These are phyloP conservation scores for Aspergillus saccharolyticus DNA, from an alignment of 495 filamentous ascomycete species.

Conservation along the genomic window DNA sequence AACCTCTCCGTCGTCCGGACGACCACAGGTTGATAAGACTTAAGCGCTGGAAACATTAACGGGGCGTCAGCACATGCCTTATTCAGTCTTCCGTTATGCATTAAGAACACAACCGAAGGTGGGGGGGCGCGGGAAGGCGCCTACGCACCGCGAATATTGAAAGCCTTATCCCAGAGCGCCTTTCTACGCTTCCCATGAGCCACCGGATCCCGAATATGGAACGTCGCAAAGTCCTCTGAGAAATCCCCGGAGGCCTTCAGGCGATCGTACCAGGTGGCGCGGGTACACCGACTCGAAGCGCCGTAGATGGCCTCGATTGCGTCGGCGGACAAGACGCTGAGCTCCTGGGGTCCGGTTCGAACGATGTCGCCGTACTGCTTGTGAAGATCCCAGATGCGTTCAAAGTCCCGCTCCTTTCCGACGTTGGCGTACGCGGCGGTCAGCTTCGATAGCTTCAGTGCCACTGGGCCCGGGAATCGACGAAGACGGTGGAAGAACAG, in stretches of 20 bases:
- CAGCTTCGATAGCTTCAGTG: not conserved
- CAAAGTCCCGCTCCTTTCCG: not conserved
- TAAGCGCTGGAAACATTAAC: not conserved
- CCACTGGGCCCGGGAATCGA: not conserved
- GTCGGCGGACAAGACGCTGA: not conserved
- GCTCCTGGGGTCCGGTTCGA: not conserved
- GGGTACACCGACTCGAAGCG: not conserved
- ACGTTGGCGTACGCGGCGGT: not conserved
- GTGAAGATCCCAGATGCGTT: not conserved
- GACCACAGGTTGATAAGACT: not conserved
- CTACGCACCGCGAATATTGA: not conserved
- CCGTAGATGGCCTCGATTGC: not conserved
- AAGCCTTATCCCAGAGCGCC: conserved; percentile 1
- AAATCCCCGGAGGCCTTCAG: not conserved
- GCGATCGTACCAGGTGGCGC: not conserved
- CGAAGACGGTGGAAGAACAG: not conserved
- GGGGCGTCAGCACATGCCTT: not conserved
- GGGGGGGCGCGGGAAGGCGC: too few species aligned
- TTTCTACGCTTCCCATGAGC: not conserved
- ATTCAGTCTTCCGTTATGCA: too few species aligned
- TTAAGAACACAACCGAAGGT: too few species aligned
- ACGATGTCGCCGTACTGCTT: not conserved
- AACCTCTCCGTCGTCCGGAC: not conserved
- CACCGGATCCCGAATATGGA: not conserved
- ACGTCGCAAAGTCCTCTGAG: not conserved